Evolutionary conservation across 2,329 filamentous ascomycete genomes (phyloP).

Genomic region (Pezicula neosporulosa): DNA sequence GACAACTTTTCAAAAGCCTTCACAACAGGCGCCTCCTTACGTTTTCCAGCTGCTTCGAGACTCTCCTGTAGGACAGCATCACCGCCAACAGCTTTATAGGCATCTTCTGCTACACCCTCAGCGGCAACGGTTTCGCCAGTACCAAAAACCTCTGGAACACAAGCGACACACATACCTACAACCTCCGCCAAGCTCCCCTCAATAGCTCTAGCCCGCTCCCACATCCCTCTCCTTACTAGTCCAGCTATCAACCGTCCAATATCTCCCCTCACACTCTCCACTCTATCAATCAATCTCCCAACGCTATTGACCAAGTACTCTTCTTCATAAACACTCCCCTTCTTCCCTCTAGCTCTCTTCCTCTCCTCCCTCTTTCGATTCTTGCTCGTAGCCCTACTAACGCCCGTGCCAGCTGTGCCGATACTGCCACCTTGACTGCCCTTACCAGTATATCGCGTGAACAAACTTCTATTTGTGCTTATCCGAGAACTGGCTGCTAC

Average conservation of each 20-base stretch:
- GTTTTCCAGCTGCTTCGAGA: constrained; percentile 22
- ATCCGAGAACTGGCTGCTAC: constrained; percentile 78
- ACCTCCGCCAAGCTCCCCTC: constrained; percentile 74
- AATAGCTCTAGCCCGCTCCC: constrained; percentile 78
- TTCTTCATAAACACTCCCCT: constrained; percentile 96
- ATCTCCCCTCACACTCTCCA: constrained; percentile 71
- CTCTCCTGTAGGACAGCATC: constrained; percentile 30
- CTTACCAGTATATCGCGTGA: constrained; percentile 86
- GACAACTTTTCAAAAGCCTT: constrained; percentile 39
- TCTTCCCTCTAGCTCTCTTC: constrained; percentile 90
- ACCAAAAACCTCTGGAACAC: constrained; percentile 69
- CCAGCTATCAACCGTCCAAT: constrained; percentile 72
- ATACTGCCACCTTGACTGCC: constrained; percentile 40
- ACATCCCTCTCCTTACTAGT: constrained; percentile 77
- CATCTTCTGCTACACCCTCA: constrained; percentile 22
- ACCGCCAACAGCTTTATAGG: constrained; percentile 25
- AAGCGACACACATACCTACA: constrained; percentile 61
- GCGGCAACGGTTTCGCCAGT: constrained; percentile 17
- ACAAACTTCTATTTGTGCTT: constrained; percentile 81
- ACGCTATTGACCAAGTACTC: constrained; percentile 93
- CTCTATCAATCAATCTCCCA: constrained; percentile 74
- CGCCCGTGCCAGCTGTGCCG: constrained; percentile 68
- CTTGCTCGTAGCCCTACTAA: constrained; percentile 78
- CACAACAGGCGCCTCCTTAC: constrained; percentile 26
- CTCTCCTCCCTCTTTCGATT: constrained; percentile 88